Evolutionary conservation across 1,284 basidiomycete genomes (phyloP).

Genomic region (Apiotrichum mycotoxinovorans): DNA sequence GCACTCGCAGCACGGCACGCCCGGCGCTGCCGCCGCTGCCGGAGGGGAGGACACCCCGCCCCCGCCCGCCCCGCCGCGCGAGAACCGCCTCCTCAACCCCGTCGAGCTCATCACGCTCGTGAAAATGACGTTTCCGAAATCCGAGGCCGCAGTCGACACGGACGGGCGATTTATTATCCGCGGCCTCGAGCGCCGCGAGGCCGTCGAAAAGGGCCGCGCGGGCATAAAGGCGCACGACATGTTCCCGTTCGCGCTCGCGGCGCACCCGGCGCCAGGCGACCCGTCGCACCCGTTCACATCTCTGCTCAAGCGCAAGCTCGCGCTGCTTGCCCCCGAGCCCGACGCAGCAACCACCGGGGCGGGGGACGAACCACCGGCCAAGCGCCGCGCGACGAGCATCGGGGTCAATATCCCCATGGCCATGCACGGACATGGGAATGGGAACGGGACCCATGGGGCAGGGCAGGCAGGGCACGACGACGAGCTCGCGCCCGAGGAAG

Average conservation of each 20-base stretch:
- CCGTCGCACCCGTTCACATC: conserved; percentile 32
- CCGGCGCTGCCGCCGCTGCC: too few relatives aligned
- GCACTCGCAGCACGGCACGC: background rate
- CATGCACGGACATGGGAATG: background rate
- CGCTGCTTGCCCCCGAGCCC: conserved; percentile 24
- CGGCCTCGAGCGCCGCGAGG: conserved; percentile 38
- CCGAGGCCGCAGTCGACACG: conserved; percentile 35
- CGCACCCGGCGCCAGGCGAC: conserved; percentile 24
- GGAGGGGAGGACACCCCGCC: background rate
- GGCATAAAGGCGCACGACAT: conserved; percentile 25
- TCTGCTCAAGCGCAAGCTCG: conserved; percentile 34
- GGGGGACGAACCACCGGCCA: background rate
- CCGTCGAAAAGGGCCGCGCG: conserved; percentile 27
- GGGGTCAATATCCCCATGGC: conserved; percentile 13
- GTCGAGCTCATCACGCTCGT: conserved; percentile 41
- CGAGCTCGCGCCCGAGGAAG: conserved; percentile 30
- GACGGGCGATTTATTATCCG: conserved; percentile 39
- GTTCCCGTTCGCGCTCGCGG: conserved; percentile 41
- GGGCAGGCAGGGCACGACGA: background rate
- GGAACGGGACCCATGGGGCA: background rate
- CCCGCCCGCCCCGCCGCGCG: conserved; percentile 1
- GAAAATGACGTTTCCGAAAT: conserved; percentile 43
- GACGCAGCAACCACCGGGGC: background rate
- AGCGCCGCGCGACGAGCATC: conserved; percentile 12
- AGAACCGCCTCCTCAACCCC: conserved; percentile 39